phyloP scores from a whole-genome alignment of 129 eudicot genomes.

The carrot (Daucus carota) region DNA sequence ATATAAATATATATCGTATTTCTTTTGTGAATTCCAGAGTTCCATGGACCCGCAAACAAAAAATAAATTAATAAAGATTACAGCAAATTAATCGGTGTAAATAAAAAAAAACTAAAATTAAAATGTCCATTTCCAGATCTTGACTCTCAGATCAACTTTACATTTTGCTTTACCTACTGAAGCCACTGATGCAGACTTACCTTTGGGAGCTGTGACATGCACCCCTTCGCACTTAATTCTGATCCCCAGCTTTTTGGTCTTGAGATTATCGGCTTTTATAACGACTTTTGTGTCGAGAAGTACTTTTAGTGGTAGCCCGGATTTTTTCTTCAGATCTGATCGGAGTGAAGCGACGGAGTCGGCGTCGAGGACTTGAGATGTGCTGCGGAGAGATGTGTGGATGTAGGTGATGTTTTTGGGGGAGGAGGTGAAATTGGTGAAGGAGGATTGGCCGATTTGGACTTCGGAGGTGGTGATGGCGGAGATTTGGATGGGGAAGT shows the following conservation, averaged over 20 bases:
- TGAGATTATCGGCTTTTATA: constrained; percentile 50
- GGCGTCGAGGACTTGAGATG: constrained; percentile 34
- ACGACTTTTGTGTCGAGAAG: constrained; percentile 47
- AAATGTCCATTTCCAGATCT: constrained; percentile 94
- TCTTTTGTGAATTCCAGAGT: background rate
- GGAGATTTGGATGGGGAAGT: constrained; percentile 42
- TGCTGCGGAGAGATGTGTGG: constrained; percentile 23
- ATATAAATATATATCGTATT: background rate
- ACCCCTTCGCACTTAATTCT: constrained; percentile 63
- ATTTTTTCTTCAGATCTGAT: constrained; percentile 65
- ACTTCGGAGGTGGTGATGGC: constrained; percentile 31
- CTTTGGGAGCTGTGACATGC: constrained; percentile 48
- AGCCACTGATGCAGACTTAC: constrained; percentile 47
- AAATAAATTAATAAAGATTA: background rate
- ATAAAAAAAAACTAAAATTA: constrained; percentile 12
- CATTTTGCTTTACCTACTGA: constrained; percentile 50
- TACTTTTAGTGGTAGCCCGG: constrained; percentile 48
- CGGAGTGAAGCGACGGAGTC: constrained; percentile 36
- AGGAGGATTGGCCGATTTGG: constrained; percentile 38
- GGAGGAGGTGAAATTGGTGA: constrained; percentile 23
- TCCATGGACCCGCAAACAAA: background rate
- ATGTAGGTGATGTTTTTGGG: constrained; percentile 38
- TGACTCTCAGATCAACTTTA: constrained; percentile 87
- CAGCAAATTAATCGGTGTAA: background rate
- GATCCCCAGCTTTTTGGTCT: constrained; percentile 58